These are phyloP conservation scores for Coprinopsis marcescibilis DNA, from an alignment of 768 basidiomycete species.

Conservation along the genomic window DNA sequence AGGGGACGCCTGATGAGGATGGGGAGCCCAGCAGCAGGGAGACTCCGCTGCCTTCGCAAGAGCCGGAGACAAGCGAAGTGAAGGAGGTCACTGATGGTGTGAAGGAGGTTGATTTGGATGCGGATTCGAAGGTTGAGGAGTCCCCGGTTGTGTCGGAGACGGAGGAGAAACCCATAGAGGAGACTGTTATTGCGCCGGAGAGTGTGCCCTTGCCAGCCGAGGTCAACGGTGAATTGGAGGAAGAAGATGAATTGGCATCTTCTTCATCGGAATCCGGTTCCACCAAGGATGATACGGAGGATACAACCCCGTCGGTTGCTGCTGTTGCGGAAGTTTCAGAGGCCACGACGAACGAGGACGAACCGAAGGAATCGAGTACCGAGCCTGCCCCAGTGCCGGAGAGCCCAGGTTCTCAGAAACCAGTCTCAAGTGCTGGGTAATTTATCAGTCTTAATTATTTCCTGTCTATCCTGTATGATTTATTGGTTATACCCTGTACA, in stretches of 20 bases:
- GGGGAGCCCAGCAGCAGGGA: slow-evolving; percentile 19
- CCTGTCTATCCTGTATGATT: too few relatives aligned
- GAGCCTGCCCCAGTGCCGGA: too few relatives aligned
- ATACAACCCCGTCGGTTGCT: too few relatives aligned
- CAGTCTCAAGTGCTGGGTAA: too few relatives aligned
- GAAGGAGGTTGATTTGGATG: slow-evolving; percentile 59
- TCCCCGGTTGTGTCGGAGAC: slow-evolving; percentile 29
- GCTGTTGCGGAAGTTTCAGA: too few relatives aligned
- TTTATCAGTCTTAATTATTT: too few relatives aligned
- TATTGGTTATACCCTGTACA: too few relatives aligned
- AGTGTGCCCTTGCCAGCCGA: slow-evolving; percentile 14
- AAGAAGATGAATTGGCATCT: background rate
- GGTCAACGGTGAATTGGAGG: slow-evolving; percentile 12
- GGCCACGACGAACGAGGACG: too few relatives aligned
- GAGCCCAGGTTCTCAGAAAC: too few relatives aligned
- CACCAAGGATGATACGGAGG: too few relatives aligned
- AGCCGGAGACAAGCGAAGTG: slow-evolving; percentile 45
- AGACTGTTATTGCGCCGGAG: slow-evolving; percentile 11
- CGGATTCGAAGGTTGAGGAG: slow-evolving; percentile 15
- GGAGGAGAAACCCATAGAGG: slow-evolving; percentile 24
- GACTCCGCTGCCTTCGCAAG: slow-evolving; percentile 21
- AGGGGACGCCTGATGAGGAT: slow-evolving; percentile 16
- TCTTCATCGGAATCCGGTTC: too few relatives aligned
- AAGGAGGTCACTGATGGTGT: slow-evolving; percentile 71
- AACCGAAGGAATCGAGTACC: too few relatives aligned